Base-by-base conservation (phyloP, 768 basidiomycete genomes). In the Steccherinum ochraceum region DNA sequence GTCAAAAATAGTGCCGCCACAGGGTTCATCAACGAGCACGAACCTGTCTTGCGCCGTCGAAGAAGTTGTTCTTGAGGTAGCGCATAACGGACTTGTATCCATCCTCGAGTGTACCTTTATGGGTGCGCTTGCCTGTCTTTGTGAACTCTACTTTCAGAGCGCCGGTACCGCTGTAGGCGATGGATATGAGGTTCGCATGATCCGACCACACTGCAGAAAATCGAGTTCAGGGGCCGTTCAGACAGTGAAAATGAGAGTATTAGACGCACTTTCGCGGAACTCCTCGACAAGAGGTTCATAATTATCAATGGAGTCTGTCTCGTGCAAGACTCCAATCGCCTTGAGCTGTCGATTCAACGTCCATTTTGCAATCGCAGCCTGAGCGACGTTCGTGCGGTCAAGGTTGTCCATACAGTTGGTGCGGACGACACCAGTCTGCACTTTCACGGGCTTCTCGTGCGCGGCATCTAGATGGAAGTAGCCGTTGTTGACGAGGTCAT, bases 381-480 rank as follows among this genome's bases (percentile, higher is more conserved):
- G 96, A 3, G 93, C 88, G 40, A 99, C 95, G 66, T 98, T 98
- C 43, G 96, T 99, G 46, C 96, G 81, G 64, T 99, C 96, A 52
- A 97, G 72, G 60, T 85, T 88, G 66, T 97, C 95, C 96, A 96
- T 96, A 68, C 96, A 98, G 65, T 98, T 99, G 5, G 93, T 94
- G 42, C 96, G 80, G 40, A 96, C 81, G 44, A 81, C 76, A 18
- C 93, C 93, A 19, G 63, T 73, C 62, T 99, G 96, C 27, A 76
- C 67, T 51, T 71, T 74, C 20, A 80, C 66, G 0, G 81, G 80
- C 23, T 71, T 69, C 3, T 68, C 52, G 21, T 71, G 66, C 12
- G 67, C 63, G 26, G 77, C 64, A 46, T 85, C 79, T 25, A 87
- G 67, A 50, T 85, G 82, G 72, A 93, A 97, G 67, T 89, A 93